Base-by-base conservation (phyloP, 2,329 filamentous ascomycete genomes). In the Microdochium trichocladiopsis region DNA sequence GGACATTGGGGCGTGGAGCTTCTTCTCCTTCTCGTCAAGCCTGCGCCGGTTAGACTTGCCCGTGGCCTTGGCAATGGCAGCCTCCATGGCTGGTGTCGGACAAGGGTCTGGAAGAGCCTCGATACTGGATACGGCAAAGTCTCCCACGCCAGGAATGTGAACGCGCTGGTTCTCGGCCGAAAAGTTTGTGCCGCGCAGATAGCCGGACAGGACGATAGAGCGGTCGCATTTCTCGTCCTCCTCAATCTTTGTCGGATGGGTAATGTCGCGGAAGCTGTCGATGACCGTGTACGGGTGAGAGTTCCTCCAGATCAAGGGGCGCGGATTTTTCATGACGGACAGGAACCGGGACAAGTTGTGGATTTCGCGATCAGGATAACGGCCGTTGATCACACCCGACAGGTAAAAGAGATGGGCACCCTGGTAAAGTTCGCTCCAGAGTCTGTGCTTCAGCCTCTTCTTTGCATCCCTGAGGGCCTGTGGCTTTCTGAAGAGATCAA, bases 281-380 rank as follows among this genome's bases (percentile, higher is more conserved):
- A 94, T 89, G 51, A 99, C 76, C 53, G 90, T 84, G 68, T 99
- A 99, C 4, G 93, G 92, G 74, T 99, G 94, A 1, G 90, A 88
- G 67, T 99, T 99, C 54, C 95, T 82, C 93, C 94, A 99, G 43
- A 99, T 78, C 25, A 99, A 76, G n/a, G 94, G 94, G 54, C 94
- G 82, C 4, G 95, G 93, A 66, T 96, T 99, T 77, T 99, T 99
- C 95, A 99, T 99, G 59, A 99, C 91, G 21, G 90, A 95, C 58
- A 99, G 78, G 69, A 99, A 99, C 52, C 95, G 84, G 14, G 90
- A 95, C 51, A 99, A 71, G 65, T 99, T 99, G 72, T 97, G 89
- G 16, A 99, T 84, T 70, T 99, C 95, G 57, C 95, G 85, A 68
- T 99, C 94, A 0, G 94, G 95, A 63, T 99, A 99, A 57, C 94